These are phyloP conservation scores for Logfia minima DNA, from an alignment of 129 eudicot genomes.

Conservation along the genomic window DNA sequence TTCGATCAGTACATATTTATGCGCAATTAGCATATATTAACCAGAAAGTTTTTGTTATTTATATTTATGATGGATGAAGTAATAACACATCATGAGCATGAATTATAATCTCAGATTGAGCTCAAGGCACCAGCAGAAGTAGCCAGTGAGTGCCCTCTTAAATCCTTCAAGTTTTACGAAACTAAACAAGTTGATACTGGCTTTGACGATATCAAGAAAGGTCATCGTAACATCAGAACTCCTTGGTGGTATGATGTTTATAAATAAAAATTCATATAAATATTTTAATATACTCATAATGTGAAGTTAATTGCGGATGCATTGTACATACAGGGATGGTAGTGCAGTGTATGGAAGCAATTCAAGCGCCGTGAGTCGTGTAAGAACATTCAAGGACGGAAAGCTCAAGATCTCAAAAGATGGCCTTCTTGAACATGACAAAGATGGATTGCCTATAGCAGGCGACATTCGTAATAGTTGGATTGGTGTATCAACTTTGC, in stretches of 20 bases:
- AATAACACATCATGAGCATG: not conserved
- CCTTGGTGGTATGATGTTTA: slow-evolving; percentile 61
- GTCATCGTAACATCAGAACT: slow-evolving; percentile 51
- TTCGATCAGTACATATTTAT: too few relatives aligned
- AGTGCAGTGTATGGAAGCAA: slow-evolving; percentile 48
- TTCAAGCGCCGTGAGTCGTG: slow-evolving; percentile 8
- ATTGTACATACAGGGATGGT: slow-evolving; percentile 43
- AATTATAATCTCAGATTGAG: slow-evolving; percentile 40
- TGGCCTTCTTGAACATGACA: slow-evolving; percentile 46
- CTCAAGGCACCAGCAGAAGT: slow-evolving; percentile 52
- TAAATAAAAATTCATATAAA: not conserved
- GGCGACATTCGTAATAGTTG: slow-evolving; percentile 54
- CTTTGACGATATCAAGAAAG: slow-evolving; percentile 40
- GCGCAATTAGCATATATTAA: too few relatives aligned
- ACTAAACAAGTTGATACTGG: slow-evolving; percentile 51
- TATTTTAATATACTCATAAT: not conserved
- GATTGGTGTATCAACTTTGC: slow-evolving; percentile 51
- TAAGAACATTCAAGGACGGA: slow-evolving; percentile 51
- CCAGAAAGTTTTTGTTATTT: too few relatives aligned
- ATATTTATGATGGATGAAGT: not conserved
- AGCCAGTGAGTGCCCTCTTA: slow-evolving; percentile 58
- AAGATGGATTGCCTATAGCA: slow-evolving; percentile 32
- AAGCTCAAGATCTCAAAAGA: slow-evolving; percentile 46
- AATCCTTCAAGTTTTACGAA: slow-evolving; percentile 51
- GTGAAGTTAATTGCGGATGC: not conserved